phyloP scores from a whole-genome alignment of 2,329 filamentous ascomycete genomes.

The Ceratocystis cubensis region DNA sequence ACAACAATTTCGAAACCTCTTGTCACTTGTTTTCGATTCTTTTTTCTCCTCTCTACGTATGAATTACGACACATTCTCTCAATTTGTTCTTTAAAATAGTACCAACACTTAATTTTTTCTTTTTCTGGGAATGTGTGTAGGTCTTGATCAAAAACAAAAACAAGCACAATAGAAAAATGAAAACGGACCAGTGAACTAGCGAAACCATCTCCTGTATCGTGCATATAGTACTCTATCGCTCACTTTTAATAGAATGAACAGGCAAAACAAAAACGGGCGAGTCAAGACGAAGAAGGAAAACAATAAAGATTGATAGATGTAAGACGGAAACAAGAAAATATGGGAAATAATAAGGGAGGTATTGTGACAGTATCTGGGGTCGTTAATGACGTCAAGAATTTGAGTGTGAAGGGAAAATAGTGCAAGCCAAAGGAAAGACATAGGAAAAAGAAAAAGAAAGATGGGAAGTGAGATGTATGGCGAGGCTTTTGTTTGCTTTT shows the following conservation, averaged over 20 bases:
- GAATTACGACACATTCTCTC: neutral
- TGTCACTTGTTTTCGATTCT: neutral
- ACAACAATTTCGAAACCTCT: neutral
- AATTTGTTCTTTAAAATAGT: neutral
- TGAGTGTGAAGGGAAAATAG: conserved; percentile 1
- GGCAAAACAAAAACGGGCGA: neutral
- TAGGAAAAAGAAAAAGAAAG: neutral
- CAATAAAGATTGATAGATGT: conserved; percentile 7
- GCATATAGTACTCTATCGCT: neutral
- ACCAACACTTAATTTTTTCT: neutral
- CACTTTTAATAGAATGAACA: neutral
- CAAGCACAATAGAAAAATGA: neutral
- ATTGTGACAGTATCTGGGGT: conserved; percentile 14
- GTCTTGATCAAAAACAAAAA: conserved; percentile 1
- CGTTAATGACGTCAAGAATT: conserved; percentile 15
- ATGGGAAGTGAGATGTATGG: neutral
- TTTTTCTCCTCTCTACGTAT: neutral
- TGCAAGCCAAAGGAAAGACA: neutral
- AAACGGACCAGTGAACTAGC: too few species aligned
- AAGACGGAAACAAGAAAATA: conserved; percentile 1
- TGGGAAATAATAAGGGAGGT: neutral
- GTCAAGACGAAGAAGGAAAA: too few species aligned
- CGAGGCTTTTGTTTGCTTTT: conserved; percentile 4
- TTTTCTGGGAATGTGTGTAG: neutral
- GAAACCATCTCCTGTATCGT: too few species aligned